Conservation (phyloP, 768 basidiomycete genomes). For the Agaricus sinodeliciosus region DNA sequence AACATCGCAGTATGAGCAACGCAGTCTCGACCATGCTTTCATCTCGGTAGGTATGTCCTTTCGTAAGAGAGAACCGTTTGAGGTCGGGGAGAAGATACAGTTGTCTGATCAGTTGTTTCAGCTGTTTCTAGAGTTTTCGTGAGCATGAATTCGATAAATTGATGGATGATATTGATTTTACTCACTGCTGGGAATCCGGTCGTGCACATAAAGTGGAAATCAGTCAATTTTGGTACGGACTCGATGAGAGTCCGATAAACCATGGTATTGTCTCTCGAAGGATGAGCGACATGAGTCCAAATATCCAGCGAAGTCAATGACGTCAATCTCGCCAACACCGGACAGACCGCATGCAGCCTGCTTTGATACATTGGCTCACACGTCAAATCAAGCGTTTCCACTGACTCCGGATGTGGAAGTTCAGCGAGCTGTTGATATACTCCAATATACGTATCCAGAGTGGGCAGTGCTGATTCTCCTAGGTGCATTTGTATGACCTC, state of each 20-base stretch:
- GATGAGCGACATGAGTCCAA: conserved; percentile 37
- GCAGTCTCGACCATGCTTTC: conserved; percentile 40
- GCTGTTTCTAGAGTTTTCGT: conserved; percentile 28
- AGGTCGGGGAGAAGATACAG: conserved; percentile 33
- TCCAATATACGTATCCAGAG: conserved; percentile 36
- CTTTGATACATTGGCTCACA: conserved; percentile 40
- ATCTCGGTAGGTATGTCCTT: conserved; percentile 40
- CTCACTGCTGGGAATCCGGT: conserved; percentile 35
- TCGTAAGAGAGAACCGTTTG: conserved; percentile 39
- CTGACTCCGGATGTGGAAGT: conserved; percentile 26
- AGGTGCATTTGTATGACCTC: conserved; percentile 28
- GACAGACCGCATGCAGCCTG: conserved; percentile 25
- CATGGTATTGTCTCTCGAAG: conserved; percentile 23
- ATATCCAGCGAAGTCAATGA: conserved; percentile 36
- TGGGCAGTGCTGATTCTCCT: conserved; percentile 22
- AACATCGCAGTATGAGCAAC: conserved; percentile 26
- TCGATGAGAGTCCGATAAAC: conserved; percentile 30
- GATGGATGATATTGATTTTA: conserved; percentile 7
- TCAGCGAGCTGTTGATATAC: conserved; percentile 40
- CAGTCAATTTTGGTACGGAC: conserved; percentile 32
- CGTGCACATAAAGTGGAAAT: conserved; percentile 48
- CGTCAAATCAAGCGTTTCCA: conserved; percentile 40
- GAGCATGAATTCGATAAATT: not conserved
- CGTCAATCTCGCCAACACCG: conserved; percentile 27
- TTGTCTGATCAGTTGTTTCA: conserved; percentile 32